Evolutionary conservation across 352 stramenopile species (phyloP).

Genomic region (Pythium phragmitis): DNA sequence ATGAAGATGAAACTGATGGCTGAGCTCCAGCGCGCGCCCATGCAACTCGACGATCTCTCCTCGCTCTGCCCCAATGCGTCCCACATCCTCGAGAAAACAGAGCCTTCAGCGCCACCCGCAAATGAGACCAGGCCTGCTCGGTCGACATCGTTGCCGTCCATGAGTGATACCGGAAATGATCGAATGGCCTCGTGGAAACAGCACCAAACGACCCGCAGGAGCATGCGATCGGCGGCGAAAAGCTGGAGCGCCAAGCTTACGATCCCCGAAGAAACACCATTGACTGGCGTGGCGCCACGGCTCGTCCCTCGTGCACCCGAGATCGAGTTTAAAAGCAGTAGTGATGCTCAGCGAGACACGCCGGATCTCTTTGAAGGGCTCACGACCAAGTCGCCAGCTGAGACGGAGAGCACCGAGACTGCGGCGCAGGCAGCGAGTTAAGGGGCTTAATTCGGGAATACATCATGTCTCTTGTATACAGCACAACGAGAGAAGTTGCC

Average conservation of each 20-base stretch:
- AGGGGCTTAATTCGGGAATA: too few species aligned
- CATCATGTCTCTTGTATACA: too few species aligned
- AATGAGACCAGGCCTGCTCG: neutral
- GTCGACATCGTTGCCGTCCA: neutral
- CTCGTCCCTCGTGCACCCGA: constrained; percentile 27
- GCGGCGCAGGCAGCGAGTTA: constrained; percentile 8
- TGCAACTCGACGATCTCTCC: constrained; percentile 41
- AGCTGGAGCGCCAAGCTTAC: constrained; percentile 16
- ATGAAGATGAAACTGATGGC: constrained; percentile 40
- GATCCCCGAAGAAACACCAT: constrained; percentile 1
- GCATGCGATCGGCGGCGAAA: constrained; percentile 16
- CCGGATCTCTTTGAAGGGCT: constrained; percentile 39
- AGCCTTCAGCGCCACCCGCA: neutral
- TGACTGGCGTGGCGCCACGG: constrained; percentile 9
- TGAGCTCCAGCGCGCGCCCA: constrained; percentile 42
- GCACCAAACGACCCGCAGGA: constrained; percentile 20
- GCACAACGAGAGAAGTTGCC: neutral
- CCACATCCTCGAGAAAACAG: constrained; percentile 27
- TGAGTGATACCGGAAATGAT: neutral
- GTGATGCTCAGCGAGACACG: neutral
- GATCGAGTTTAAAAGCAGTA: constrained; percentile 11
- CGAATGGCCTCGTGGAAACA: constrained; percentile 13
- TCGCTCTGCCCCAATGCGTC: constrained; percentile 45
- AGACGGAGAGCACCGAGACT: neutral
- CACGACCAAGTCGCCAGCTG: constrained; percentile 25